Evolutionary conservation across 2,329 filamentous ascomycete genomes (phyloP), one percentile per base, ranked within the genome.

Genomic region (Lachnellula cervina): DNA sequence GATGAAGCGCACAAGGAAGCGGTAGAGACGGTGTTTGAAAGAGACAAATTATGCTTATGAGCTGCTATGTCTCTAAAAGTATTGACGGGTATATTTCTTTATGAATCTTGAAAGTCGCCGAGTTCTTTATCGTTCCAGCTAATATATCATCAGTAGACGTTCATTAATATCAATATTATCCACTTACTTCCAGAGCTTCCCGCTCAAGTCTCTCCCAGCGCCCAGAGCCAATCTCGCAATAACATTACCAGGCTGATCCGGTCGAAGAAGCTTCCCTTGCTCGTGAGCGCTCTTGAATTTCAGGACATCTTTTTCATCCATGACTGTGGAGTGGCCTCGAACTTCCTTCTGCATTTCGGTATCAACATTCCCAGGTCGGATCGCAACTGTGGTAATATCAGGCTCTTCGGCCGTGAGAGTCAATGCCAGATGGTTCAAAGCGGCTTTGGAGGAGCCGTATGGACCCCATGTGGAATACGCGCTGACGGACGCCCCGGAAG

Each of bases 341-440:
- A 99, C 81, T 55, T 88, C 81, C n/a, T 79, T 79, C 70, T 96
- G 92, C 92, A 97, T 97, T 51, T 87, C 87, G 0, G 92, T 97
- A 68, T 96, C 88, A 7, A 95, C 87, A 46, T 89, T 83, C 2
- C 92, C 92, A 0, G 92, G 92, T 4, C 86, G 79, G 35, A 97
- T 76, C 0, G 89, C 79, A 0, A 96, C 73, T 13, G 83, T 85
- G 0, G 82, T 88, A 45, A 96, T 83, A 14, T 85, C 78, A 1
- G 87, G 84, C 70, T 96, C 92, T 68, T 97, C 92, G 1, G 79
- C 78, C 0, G 83, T 82, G 37, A 97, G 72, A 37, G 92, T 90
- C 43, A 80, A 73, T 0, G 86, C 84, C 5, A 96, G 74, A 63
- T 93, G 89, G 70, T 95, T 95, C 66, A 94, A 69, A 1, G 88